Conservation (phyloP, 306 rosid genomes). For the Castanea mollissima region DNA sequence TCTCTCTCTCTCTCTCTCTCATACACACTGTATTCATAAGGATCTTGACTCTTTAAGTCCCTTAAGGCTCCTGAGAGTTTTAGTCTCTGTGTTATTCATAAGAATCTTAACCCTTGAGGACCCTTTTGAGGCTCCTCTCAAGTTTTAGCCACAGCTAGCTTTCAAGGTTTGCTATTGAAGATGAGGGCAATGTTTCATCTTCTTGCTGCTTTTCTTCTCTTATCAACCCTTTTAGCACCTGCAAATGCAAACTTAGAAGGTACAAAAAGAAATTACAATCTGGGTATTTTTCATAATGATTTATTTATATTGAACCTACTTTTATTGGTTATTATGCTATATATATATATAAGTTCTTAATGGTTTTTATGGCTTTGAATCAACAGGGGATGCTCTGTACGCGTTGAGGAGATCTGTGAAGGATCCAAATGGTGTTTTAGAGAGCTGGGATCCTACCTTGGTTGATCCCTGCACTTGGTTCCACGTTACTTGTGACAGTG, state of each 20-base stretch:
- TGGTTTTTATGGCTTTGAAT: neutral
- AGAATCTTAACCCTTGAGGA: neutral
- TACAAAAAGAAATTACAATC: constrained; percentile 10
- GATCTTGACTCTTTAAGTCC: neutral
- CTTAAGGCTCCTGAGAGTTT: constrained; percentile 7
- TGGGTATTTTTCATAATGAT: neutral
- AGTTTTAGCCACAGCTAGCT: constrained; percentile 14
- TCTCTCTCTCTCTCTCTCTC: neutral
- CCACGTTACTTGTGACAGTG: constrained; percentile 73
- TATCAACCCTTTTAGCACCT: constrained; percentile 26
- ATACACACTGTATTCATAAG: neutral
- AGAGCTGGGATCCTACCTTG: constrained; percentile 88
- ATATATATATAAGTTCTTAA: neutral
- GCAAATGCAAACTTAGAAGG: constrained; percentile 72
- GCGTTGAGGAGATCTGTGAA: constrained; percentile 69
- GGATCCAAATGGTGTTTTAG: constrained; percentile 66
- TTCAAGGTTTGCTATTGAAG: constrained; percentile 39
- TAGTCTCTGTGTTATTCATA: neutral
- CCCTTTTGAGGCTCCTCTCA: constrained; percentile 6
- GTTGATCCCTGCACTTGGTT: constrained; percentile 98
- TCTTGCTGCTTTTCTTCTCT: constrained; percentile 31
- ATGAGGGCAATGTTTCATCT: constrained; percentile 28
- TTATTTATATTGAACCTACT: neutral
- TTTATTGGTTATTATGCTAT: neutral
- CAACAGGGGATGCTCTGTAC: constrained; percentile 78